These are phyloP conservation scores for Polygonum maritimum DNA, from an alignment of 148 eudicot genomes.

Conservation along the genomic window DNA sequence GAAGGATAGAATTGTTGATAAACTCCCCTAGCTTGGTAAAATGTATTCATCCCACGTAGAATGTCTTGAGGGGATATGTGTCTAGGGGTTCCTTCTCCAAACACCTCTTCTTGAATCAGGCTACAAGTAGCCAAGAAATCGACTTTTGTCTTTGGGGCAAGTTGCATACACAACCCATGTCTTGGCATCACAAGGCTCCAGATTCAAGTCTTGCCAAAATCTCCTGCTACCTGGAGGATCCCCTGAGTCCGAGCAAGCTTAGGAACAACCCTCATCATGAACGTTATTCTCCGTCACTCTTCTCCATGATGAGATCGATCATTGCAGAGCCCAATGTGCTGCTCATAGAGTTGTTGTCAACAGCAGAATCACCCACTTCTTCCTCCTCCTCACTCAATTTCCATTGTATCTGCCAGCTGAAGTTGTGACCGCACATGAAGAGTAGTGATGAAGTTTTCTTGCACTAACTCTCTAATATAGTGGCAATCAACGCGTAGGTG, in stretches of 20 bases:
- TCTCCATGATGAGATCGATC: constrained; percentile 6
- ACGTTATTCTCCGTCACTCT: constrained; percentile 23
- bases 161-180: constrained; percentile 44
- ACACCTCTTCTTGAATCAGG: constrained; percentile 61
- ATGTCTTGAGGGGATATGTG: constrained; percentile 22
- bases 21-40: no score
- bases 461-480: no score
- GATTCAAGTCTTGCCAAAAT: constrained; percentile 25
- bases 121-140: constrained; percentile 58
- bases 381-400: constrained; percentile 30
- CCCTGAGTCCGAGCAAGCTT: constrained; percentile 35
- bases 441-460: no score
- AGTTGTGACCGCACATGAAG: no score
- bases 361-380: constrained; percentile 42
- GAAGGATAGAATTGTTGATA: no score
- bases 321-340: constrained; percentile 11
- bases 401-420: constrained; percentile 19
- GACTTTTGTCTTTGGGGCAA: constrained; percentile 24
- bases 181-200: constrained; percentile 35
- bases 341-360: constrained; percentile 16
- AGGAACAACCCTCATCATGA: constrained; percentile 31
- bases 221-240: constrained; percentile 14
- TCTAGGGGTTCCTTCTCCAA: constrained; percentile 41
- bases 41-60: no score
- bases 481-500: no score